These are phyloP conservation scores for Pseudocercospora ulei DNA, from an alignment of 2,329 filamentous ascomycete genomes.

Conservation along the genomic window DNA sequence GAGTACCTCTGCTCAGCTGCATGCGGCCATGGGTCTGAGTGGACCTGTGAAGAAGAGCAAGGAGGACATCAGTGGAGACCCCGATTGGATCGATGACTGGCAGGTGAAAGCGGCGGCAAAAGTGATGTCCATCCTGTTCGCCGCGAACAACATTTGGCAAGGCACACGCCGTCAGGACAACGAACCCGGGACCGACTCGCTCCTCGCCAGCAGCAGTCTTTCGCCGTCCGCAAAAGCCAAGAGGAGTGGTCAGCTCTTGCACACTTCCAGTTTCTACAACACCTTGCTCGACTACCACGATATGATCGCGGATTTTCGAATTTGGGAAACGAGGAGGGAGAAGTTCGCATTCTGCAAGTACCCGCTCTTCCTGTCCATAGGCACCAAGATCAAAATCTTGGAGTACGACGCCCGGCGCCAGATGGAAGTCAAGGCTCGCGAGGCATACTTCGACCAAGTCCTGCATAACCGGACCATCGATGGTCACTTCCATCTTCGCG, in stretches of 20 bases:
- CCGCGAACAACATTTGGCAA: conserved; percentile 58
- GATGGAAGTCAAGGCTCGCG: conserved; percentile 78
- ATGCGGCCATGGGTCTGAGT: conserved; percentile 59
- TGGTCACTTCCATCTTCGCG: conserved; percentile 59
- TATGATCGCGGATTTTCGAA: conserved; percentile 73
- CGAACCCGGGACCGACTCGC: conserved; percentile 13
- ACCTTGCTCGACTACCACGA: conserved; percentile 79
- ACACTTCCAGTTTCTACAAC: conserved; percentile 80
- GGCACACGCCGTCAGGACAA: conserved; percentile 19
- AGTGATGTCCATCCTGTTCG: conserved; percentile 70
- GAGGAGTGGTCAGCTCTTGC: conserved; percentile 54
- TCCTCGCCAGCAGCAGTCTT: conserved; percentile 26
- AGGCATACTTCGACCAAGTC: conserved; percentile 86
- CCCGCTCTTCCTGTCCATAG: conserved; percentile 82
- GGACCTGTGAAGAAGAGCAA: conserved; percentile 42
- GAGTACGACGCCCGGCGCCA: conserved; percentile 80
- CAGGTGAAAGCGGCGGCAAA: conserved; percentile 72
- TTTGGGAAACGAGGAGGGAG: conserved; percentile 65
- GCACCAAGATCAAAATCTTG: conserved; percentile 81
- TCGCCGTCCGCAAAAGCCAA: conserved; percentile 27
- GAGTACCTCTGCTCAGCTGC: conserved; percentile 56
- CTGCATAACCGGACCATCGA: conserved; percentile 63
- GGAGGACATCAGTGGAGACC: conserved; percentile 46
- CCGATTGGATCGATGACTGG: conserved; percentile 73
- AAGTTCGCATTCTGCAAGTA: conserved; percentile 88